These are phyloP conservation scores for Mrakiaceae sp. DNA, from an alignment of 1,284 basidiomycete species.

Conservation along the genomic window DNA sequence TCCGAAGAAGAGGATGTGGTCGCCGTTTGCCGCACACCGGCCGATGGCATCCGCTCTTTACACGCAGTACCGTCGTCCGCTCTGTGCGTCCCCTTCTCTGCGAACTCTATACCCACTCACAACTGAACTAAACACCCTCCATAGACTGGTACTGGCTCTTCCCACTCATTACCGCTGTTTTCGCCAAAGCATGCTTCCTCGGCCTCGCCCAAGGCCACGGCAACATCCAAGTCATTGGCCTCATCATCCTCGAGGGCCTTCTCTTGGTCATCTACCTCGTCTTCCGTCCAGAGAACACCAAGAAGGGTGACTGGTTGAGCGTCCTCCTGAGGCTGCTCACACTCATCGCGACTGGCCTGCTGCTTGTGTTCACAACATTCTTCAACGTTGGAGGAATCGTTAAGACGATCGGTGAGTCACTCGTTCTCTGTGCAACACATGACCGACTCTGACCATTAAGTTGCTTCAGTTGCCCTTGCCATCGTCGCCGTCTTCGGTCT, in stretches of 20 bases:
- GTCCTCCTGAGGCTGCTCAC: constrained; percentile 29
- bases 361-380: constrained; percentile 32
- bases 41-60: too few relatives aligned
- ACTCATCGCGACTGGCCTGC: constrained; percentile 30
- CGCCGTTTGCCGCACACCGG: too few relatives aligned
- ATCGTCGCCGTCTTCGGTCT: constrained; percentile 33
- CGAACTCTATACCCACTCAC: too few relatives aligned
- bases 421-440: too few relatives aligned
- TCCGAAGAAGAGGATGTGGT: too few relatives aligned
- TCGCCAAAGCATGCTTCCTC: constrained; percentile 55
- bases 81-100: too few relatives aligned
- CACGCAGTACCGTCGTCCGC: too few relatives aligned
- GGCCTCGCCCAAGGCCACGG: constrained; percentile 56
- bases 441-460: too few relatives aligned
- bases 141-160: constrained; percentile 39
- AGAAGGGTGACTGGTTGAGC: constrained; percentile 33
- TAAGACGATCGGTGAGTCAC: constrained; percentile 24
- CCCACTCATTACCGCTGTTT: constrained; percentile 32
- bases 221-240: constrained; percentile 56
- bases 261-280: constrained; percentile 45
- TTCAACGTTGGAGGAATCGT: constrained; percentile 29
- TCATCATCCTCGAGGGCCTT: constrained; percentile 56
- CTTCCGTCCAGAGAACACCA: constrained; percentile 38
- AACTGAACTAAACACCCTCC: constrained; percentile 18
- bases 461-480: constrained; percentile 27